A percentile compares a stretch with the other conserved stretches of the same genome.
These are phyloP conservation scores for Crucihimalaya himalaica DNA, from an alignment of 345 rosid species.

Conservation along the genomic window DNA sequence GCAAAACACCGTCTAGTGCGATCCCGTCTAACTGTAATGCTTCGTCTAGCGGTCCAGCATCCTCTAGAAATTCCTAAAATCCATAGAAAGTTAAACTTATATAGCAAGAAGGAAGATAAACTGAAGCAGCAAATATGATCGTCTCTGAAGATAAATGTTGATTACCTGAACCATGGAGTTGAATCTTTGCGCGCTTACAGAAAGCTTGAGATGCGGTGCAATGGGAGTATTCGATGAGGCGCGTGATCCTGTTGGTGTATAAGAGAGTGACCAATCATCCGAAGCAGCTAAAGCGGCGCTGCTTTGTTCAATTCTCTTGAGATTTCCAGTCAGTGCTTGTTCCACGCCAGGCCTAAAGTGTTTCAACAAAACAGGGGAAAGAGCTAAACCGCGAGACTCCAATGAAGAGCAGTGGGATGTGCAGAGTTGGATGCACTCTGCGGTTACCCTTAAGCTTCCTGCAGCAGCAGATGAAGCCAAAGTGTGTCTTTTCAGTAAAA, in stretches of 20 bases:
- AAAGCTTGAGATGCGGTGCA: slow-evolving; percentile 63
- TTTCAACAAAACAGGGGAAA: slow-evolving; percentile 74
- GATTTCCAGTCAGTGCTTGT: slow-evolving; percentile 61
- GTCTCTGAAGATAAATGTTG: not conserved
- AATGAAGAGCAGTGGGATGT: slow-evolving; percentile 73
- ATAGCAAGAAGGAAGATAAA: slow-evolving; percentile 1
- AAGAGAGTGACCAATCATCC: slow-evolving; percentile 76
- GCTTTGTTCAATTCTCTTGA: slow-evolving; percentile 77
- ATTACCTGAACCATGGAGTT: slow-evolving; percentile 83
- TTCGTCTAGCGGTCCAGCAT: slow-evolving; percentile 75
- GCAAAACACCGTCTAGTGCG: slow-evolving; percentile 78
- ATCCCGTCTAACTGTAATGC: slow-evolving; percentile 70
- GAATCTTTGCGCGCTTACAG: slow-evolving; percentile 77
- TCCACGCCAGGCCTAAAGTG: slow-evolving; percentile 66
- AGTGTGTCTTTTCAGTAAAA: slow-evolving; percentile 64
- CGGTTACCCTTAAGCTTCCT: slow-evolving; percentile 66
- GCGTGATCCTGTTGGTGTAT: slow-evolving; percentile 57
- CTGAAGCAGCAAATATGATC: not conserved
- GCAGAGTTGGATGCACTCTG: slow-evolving; percentile 73
- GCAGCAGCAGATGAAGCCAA: slow-evolving; percentile 79
- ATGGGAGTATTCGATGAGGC: slow-evolving; percentile 49
- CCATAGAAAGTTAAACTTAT: not conserved
- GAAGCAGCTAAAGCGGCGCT: slow-evolving; percentile 82
- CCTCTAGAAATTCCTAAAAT: slow-evolving; percentile 77
- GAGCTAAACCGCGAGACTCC: slow-evolving; percentile 86